Conservation (phyloP, 305 asterid genomes). For the Striga hermonthica region DNA sequence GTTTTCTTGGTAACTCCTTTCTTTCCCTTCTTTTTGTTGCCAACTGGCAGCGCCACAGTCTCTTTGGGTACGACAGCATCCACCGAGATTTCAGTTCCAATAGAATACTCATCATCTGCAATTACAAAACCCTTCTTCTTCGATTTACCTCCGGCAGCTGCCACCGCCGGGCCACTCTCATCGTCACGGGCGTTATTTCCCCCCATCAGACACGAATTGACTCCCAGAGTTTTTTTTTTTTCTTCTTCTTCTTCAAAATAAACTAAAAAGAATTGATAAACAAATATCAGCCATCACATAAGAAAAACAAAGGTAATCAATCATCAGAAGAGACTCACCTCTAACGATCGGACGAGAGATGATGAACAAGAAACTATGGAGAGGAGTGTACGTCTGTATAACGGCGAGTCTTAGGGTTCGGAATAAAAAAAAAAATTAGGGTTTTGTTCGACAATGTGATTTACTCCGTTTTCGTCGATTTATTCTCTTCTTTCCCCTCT, state of each 20-base stretch:
- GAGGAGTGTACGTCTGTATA: background rate
- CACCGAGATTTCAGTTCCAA: constrained; percentile 63
- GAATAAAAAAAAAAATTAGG: too few species aligned
- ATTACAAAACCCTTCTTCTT: constrained; percentile 63
- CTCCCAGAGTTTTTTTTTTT: constrained; percentile 12
- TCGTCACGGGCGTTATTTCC: constrained; percentile 63
- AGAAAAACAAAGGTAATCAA: background rate
- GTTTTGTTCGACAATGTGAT: too few species aligned
- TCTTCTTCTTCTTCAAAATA: background rate
- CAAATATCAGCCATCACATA: constrained; percentile 22
- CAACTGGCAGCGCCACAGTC: constrained; percentile 44
- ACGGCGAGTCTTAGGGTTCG: too few species aligned
- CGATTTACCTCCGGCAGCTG: constrained; percentile 58
- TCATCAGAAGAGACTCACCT: constrained; percentile 26
- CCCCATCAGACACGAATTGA: constrained; percentile 57
- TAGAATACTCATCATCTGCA: constrained; percentile 66
- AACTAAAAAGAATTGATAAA: constrained; percentile 9
- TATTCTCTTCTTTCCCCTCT: too few species aligned
- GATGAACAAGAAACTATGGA: background rate
- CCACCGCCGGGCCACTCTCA: constrained; percentile 45
- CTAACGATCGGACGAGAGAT: constrained; percentile 23
- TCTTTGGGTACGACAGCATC: constrained; percentile 59
- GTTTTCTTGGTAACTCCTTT: constrained; percentile 50
- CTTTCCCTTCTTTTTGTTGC: constrained; percentile 59
- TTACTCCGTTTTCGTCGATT: too few species aligned